Evolutionary conservation across 2,329 filamentous ascomycete genomes (phyloP), one percentile per base, ranked within the genome.

Genomic region (Diaporthe ilicicola): DNA sequence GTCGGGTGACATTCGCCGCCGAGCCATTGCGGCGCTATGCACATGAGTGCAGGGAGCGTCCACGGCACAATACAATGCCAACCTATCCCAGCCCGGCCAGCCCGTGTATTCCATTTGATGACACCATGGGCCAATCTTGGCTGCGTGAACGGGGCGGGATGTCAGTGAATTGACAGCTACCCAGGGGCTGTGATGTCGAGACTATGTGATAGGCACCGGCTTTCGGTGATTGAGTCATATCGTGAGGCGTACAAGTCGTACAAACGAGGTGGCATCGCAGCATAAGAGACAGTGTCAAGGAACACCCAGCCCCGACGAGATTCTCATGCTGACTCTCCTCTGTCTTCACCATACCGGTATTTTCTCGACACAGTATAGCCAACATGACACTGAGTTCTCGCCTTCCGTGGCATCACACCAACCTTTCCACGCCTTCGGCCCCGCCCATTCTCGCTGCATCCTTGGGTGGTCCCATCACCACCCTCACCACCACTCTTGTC

Each of bases 331-430:
- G 32, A 37, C 15, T 34, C 22, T 37, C 13, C 13, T 19, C 10
- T 34, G 13, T 50, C 13, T 22, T 34, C 24, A 27, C 34, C 22
- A 4, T n/a, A 34, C 29, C n/a, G 13, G 7, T 37, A 13, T 19
- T 8, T 24, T 7, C 15, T 27, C 1, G 7, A 59, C 53, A 34
- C 15, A 22, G 17, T 27, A 39, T 13, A 7, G 6, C 44, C 65
- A 50, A 10, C 17, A 68, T 59, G 65, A n/a, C 42, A 19, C 39
- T 56, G 42, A n/a, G 29, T 4, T 68, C 65, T 29, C 42, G n/a
- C 10, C 29, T 68, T 22, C 29, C 39, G 42, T 68, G 65, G 65
- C 51, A 59, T 19, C 12, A 13, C 22, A 29, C 34, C 53, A 59
- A 59, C n/a, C 3, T 44, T 22, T 59, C 65, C 17, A 19, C 34